Evolutionary conservation across 805 yeast species (phyloP).

Genomic region (Cephaloascus fragrans): DNA sequence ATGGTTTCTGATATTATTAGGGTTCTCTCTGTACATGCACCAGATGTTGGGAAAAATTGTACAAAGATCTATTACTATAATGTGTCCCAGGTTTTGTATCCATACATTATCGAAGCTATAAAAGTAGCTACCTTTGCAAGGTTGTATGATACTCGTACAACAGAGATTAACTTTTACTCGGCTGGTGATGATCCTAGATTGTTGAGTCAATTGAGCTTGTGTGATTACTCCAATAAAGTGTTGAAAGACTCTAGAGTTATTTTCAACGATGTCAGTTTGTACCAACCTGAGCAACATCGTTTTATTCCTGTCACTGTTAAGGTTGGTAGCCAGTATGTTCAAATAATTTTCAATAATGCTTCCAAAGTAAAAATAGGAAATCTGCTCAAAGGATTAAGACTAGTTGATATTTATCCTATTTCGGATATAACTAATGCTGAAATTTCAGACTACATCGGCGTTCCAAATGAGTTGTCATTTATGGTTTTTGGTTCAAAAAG

Average conservation of each 20-base stretch:
- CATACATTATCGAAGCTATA: background rate
- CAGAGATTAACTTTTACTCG: conserved; percentile 30
- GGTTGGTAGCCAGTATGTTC: conserved; percentile 63
- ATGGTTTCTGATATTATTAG: conserved; percentile 17
- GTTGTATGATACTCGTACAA: conserved; percentile 11
- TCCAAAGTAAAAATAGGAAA: conserved; percentile 25
- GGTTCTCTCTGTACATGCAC: conserved; percentile 34
- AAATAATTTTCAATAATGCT: conserved; percentile 38
- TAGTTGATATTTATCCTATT: conserved; percentile 34
- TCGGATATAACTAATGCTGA: conserved; percentile 27
- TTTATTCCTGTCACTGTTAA: conserved; percentile 53
- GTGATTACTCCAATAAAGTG: conserved; percentile 27
- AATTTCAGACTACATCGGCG: conserved; percentile 33
- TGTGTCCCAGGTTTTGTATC: conserved; percentile 20
- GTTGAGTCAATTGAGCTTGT: conserved; percentile 34
- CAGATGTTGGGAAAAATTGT: conserved; percentile 44
- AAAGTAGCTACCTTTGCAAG: background rate
- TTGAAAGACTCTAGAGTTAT: conserved; percentile 41
- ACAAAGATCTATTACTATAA: conserved; percentile 42
- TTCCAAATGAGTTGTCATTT: conserved; percentile 31
- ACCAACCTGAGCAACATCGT: conserved; percentile 34
- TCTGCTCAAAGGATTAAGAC: conserved; percentile 20
- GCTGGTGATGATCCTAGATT: conserved; percentile 34
- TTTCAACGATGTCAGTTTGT: conserved; percentile 42
- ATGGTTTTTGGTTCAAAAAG: conserved; percentile 27